A percentile compares a stretch with the other conserved stretches of the same genome.
phyloP scores from a whole-genome alignment of 495 filamentous ascomycete species.

The Penicillium steckii region DNA sequence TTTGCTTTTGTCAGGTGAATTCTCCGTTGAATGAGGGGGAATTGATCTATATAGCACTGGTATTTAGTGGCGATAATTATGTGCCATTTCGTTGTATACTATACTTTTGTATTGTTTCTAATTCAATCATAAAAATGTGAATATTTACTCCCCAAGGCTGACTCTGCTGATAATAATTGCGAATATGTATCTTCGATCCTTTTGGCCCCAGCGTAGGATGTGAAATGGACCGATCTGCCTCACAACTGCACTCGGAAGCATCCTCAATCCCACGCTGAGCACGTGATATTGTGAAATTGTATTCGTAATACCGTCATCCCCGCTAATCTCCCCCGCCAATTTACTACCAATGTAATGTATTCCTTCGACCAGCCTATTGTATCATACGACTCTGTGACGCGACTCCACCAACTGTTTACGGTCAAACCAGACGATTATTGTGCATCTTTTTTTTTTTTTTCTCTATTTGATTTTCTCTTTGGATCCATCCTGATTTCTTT shows the following conservation, averaged over 20 bases:
- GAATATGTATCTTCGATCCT: background rate
- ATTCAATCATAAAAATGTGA: too few species aligned
- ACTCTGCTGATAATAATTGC: background rate
- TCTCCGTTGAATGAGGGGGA: background rate
- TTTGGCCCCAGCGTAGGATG: conserved; percentile 13
- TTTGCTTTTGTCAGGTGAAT: background rate
- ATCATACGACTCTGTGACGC: conserved; percentile 18
- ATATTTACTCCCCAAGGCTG: too few species aligned
- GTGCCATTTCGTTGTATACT: too few species aligned
- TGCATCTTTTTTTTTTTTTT: conserved; percentile 6
- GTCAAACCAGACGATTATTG: conserved; percentile 16
- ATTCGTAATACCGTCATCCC: conserved; percentile 20
- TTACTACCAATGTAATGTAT: background rate
- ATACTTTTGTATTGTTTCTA: too few species aligned
- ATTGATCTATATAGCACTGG: background rate
- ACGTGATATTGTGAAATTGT: conserved; percentile 13
- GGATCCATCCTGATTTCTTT: background rate
- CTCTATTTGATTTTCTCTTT: conserved; percentile 2
- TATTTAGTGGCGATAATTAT: too few species aligned
- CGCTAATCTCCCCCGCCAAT: background rate
- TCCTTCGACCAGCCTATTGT: conserved; percentile 1
- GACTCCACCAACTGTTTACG: conserved; percentile 30
- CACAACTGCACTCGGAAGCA: conserved; percentile 28
- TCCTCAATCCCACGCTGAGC: conserved; percentile 27
- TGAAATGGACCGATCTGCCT: background rate